phyloP scores from a whole-genome alignment of 176 grass and related monocot species.

The Raddia guianensis region DNA sequence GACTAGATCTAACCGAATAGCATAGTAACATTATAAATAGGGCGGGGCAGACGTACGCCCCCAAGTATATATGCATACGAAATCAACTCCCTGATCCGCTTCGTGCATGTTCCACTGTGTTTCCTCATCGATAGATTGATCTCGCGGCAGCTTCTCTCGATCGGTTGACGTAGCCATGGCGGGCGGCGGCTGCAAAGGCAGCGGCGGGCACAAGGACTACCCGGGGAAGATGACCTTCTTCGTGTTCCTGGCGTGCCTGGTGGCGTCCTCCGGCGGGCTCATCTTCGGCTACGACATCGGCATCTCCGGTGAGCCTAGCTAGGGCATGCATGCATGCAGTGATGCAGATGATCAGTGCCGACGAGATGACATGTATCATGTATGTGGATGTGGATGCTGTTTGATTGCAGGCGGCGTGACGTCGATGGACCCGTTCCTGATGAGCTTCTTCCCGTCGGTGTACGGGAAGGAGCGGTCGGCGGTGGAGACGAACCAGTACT shows the following conservation, averaged over 20 bases:
- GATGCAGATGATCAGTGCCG: background rate
- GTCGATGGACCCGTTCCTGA: slow-evolving; percentile 51
- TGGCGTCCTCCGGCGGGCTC: slow-evolving; percentile 55
- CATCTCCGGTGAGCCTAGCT: slow-evolving; percentile 35
- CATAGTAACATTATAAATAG: no score
- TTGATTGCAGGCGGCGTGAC: slow-evolving; percentile 35
- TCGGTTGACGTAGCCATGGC: slow-evolving; percentile 18
- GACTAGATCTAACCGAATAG: no score
- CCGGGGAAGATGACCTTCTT: slow-evolving; percentile 49
- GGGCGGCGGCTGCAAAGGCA: background rate
- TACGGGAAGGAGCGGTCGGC: slow-evolving; percentile 49
- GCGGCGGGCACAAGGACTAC: slow-evolving; percentile 8
- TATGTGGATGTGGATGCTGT: no score
- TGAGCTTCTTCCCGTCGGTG: slow-evolving; percentile 48
- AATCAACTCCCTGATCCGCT: no score
- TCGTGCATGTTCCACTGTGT: no score
- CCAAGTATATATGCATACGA: no score
- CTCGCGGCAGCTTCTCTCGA: no score
- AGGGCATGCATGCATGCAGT: background rate
- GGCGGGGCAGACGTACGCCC: no score
- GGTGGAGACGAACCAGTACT: slow-evolving; percentile 64
- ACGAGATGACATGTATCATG: no score
- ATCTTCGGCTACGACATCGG: slow-evolving; percentile 61
- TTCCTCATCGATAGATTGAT: no score
- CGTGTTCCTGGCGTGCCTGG: slow-evolving; percentile 52